These are phyloP conservation scores for Rhizopus delemar DNA, from an alignment of 371 early-diverging fungal species.

Conservation along the genomic window DNA sequence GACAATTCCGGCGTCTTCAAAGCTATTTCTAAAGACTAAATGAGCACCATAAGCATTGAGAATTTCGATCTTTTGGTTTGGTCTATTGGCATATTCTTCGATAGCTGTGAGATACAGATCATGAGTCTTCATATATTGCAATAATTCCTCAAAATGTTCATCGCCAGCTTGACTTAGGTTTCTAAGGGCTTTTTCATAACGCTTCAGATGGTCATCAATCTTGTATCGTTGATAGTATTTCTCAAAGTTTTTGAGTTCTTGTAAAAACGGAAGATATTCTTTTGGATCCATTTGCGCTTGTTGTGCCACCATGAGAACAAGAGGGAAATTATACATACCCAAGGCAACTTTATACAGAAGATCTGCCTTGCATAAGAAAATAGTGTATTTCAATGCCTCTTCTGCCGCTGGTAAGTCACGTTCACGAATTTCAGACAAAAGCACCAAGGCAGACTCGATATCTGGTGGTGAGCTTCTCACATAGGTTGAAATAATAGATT, in stretches of 20 bases:
- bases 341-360: conserved; percentile 88
- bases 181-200: conserved; percentile 67
- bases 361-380: conserved; percentile 88
- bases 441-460: conserved; percentile 76
- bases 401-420: conserved; percentile 68
- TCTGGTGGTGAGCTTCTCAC: conserved; percentile 84
- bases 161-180: conserved; percentile 72
- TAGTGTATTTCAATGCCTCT: conserved; percentile 85
- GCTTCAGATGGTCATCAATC: conserved; percentile 86
- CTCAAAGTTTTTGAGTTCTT: conserved; percentile 74
- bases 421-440: conserved; percentile 56
- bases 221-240: conserved; percentile 78
- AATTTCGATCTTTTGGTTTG: conserved; percentile 48
- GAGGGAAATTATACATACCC: conserved; percentile 90
- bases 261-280: conserved; percentile 90
- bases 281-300: conserved; percentile 94
- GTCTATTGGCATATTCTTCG: conserved; percentile 52
- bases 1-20: conserved; percentile 74
- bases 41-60: conserved; percentile 68
- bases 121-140: conserved; percentile 67
- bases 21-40: conserved; percentile 54
- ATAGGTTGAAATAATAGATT: conserved; percentile 84
- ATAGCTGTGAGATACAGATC: conserved; percentile 67
- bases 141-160: conserved; percentile 66
- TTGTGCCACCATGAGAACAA: conserved; percentile 94